These are phyloP conservation scores for Paecilomyces fulvus DNA, from an alignment of 2,329 filamentous ascomycete genomes.

Conservation along the genomic window DNA sequence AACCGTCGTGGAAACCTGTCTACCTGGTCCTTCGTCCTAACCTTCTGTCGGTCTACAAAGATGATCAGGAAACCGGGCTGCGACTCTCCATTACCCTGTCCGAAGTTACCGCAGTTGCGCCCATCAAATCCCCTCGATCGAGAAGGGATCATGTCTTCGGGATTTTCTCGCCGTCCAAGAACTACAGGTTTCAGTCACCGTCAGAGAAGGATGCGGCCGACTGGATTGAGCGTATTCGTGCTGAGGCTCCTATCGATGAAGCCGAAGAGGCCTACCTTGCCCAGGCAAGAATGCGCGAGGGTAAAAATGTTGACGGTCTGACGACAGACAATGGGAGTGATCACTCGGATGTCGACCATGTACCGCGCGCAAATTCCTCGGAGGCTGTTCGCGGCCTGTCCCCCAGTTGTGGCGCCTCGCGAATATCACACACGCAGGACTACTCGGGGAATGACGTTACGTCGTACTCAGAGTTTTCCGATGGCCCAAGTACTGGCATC, in stretches of 20 bases:
- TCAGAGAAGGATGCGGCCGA: constrained; percentile 67
- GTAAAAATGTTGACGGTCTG: constrained; percentile 17
- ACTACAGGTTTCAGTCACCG: constrained; percentile 78
- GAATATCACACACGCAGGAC: constrained; percentile 36
- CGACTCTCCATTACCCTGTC: constrained; percentile 80
- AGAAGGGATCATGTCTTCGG: constrained; percentile 83
- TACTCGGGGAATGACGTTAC: constrained; percentile 60
- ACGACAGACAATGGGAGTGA: constrained; percentile 33
- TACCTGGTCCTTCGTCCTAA: constrained; percentile 87
- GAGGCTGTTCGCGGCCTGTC: constrained; percentile 23
- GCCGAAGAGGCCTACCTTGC: constrained; percentile 74
- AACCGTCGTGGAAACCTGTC: constrained; percentile 78
- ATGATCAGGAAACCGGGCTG: constrained; percentile 79
- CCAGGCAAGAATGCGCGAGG: constrained; percentile 15
- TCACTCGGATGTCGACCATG: constrained; percentile 30
- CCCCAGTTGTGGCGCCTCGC: constrained; percentile 17
- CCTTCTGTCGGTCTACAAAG: constrained; percentile 85
- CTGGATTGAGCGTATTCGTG: constrained; percentile 77
- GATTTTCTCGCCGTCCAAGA: constrained; percentile 81
- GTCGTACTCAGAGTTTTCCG: constrained; percentile 82
- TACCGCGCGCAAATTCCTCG: constrained; percentile 23
- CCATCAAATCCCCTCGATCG: constrained; percentile 81
- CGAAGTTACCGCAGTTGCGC: constrained; percentile 83
- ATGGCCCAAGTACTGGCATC: constrained; percentile 33
- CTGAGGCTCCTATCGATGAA: constrained; percentile 74